Evolutionary conservation across 768 basidiomycete species (phyloP).

Genomic region (Hypholoma sublateritium): DNA sequence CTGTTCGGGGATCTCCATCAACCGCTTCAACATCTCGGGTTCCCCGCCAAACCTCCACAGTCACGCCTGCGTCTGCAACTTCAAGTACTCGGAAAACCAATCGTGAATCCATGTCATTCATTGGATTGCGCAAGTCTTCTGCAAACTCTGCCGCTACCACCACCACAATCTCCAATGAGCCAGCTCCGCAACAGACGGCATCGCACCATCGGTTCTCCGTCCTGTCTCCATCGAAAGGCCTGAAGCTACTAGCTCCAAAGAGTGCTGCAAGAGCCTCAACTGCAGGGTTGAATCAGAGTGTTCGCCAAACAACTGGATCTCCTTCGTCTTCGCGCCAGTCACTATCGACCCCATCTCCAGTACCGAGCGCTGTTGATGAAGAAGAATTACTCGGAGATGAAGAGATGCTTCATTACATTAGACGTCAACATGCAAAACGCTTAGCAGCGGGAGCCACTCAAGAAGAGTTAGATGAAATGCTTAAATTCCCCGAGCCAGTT

Average conservation of each 20-base stretch:
- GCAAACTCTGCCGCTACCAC: conserved; percentile 77
- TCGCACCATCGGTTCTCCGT: conserved; percentile 71
- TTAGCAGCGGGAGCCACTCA: conserved; percentile 80
- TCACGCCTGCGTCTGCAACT: conserved; percentile 42
- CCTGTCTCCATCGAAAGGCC: conserved; percentile 79
- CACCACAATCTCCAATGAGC: conserved; percentile 37
- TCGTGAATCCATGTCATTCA: conserved; percentile 80
- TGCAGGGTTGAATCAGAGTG: conserved; percentile 47
- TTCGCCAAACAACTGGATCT: conserved; percentile 52
- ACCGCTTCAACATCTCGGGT: conserved; percentile 51
- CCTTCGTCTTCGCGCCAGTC: conserved; percentile 76
- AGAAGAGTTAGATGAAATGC: conserved; percentile 82
- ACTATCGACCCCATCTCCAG: conserved; percentile 83
- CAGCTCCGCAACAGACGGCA: conserved; percentile 34
- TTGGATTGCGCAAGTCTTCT: conserved; percentile 77
- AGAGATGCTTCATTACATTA: conserved; percentile 95
- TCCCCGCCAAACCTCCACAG: conserved; percentile 61
- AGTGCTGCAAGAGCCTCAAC: conserved; percentile 58
- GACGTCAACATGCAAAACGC: conserved; percentile 87
- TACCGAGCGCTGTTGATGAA: conserved; percentile 74
- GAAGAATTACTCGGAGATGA: conserved; percentile 90
- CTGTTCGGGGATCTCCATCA: conserved; percentile 65
- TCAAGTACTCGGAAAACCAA: conserved; percentile 62
- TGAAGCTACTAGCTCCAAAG: conserved; percentile 82
- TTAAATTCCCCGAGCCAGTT: conserved; percentile 91